phyloP scores from a whole-genome alignment of 1,139 yeast species.

The Blastobotrys aristatus region DNA sequence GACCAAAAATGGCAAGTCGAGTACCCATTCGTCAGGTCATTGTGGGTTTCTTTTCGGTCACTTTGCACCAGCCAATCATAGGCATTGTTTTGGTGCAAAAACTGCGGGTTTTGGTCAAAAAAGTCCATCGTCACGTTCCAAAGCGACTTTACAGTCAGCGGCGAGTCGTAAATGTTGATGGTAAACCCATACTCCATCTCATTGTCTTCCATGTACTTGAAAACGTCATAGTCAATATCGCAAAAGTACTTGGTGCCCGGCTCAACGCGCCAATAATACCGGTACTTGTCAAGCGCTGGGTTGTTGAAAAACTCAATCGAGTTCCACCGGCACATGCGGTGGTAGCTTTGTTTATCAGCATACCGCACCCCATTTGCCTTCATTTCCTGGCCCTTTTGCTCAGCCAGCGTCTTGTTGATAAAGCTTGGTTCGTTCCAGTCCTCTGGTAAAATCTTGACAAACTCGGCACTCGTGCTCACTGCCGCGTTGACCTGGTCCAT shows the following conservation, averaged over 20 bases:
- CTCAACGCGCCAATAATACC: constrained; percentile 77
- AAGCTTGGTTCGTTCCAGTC: constrained; percentile 62
- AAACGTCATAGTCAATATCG: constrained; percentile 67
- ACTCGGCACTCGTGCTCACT: constrained; percentile 51
- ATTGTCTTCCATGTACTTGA: constrained; percentile 64
- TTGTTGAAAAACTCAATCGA: constrained; percentile 59
- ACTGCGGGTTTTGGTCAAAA: constrained; percentile 52
- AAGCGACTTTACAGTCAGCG: constrained; percentile 53
- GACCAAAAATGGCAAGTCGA: constrained; percentile 90
- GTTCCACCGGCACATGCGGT: constrained; percentile 75
- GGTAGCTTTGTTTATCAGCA: constrained; percentile 60
- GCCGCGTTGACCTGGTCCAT: constrained; percentile 39
- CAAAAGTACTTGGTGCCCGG: constrained; percentile 68
- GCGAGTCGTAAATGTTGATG: constrained; percentile 61
- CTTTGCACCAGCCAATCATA: constrained; percentile 69
- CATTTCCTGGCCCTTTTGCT: constrained; percentile 38
- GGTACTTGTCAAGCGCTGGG: constrained; percentile 50
- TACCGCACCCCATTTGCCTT: constrained; percentile 52
- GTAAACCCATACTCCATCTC: constrained; percentile 66
- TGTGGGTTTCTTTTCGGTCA: constrained; percentile 38
- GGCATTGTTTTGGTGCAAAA: constrained; percentile 61
- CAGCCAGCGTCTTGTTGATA: constrained; percentile 44
- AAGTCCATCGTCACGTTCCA: constrained; percentile 68
- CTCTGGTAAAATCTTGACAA: constrained; percentile 47
- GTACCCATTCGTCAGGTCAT: constrained; percentile 54